Percentiles rank a stretch among this genome's conserved stretches.
Conservation (phyloP, 1,139 yeast genomes). For the Yamadazyma taylorii region DNA sequence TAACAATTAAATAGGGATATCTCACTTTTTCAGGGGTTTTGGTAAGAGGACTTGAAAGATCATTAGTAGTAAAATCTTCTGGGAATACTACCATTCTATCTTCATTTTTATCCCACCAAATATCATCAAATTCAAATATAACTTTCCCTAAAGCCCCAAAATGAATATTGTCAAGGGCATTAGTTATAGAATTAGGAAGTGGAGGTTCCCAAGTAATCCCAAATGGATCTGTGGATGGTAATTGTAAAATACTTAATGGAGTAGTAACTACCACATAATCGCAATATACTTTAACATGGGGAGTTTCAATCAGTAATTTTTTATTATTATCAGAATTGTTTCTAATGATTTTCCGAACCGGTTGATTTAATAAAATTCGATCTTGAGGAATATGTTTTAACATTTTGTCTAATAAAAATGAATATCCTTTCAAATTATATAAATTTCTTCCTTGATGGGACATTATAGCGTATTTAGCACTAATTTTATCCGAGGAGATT, state of each 20-base stretch:
- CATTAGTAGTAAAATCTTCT: constrained; percentile 16
- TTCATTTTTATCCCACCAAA: constrained; percentile 62
- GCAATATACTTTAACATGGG: constrained; percentile 26
- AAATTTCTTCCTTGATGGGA: constrained; percentile 78
- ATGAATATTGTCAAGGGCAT: constrained; percentile 51
- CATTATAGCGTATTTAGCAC: constrained; percentile 65
- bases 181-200: constrained; percentile 47
- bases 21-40: constrained; percentile 8
- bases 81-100: constrained; percentile 57
- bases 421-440: constrained; percentile 61
- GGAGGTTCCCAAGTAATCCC: constrained; percentile 61
- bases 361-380: constrained; percentile 41
- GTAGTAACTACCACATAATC: constrained; percentile 68
- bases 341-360: constrained; percentile 46
- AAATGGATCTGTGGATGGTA: constrained; percentile 35
- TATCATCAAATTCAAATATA: constrained; percentile 62
- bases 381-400: constrained; percentile 36
- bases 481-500: constrained; percentile 59
- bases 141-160: constrained; percentile 80
- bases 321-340: constrained; percentile 14
- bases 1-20: constrained; percentile 24
- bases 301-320: constrained; percentile 22
- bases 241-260: constrained; percentile 66
- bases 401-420: constrained; percentile 48
- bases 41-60: constrained; percentile 26